A percentile compares a stretch with the other conserved stretches of the same genome.
phyloP scores from a whole-genome alignment of 164 flowering plant genomes.

The Magnolia officinalis region DNA sequence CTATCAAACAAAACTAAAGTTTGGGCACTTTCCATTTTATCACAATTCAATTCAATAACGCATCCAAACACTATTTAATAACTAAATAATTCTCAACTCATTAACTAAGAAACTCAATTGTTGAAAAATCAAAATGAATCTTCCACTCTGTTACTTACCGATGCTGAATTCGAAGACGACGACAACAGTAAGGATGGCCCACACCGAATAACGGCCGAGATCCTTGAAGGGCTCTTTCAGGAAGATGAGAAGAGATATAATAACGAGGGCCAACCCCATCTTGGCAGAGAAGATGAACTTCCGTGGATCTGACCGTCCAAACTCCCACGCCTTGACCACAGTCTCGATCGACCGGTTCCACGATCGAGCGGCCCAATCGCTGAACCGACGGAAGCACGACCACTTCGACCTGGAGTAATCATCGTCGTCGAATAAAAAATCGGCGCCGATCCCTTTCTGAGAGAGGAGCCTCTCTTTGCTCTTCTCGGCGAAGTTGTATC shows the following conservation, averaged over 20 bases:
- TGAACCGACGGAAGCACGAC: slow-evolving; percentile 14
- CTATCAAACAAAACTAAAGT: no score
- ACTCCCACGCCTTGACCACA: slow-evolving; percentile 32
- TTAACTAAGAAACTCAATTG: background rate
- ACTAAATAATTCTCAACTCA: background rate
- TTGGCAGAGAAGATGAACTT: slow-evolving; percentile 61
- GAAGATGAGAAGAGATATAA: slow-evolving; percentile 63
- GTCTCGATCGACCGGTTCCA: slow-evolving; percentile 20
- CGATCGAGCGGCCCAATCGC: slow-evolving; percentile 13
- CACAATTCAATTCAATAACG: background rate
- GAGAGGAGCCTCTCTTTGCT: slow-evolving; percentile 29
- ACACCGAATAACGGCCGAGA: slow-evolving; percentile 50
- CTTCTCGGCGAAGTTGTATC: slow-evolving; percentile 27
- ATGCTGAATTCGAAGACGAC: slow-evolving; percentile 84
- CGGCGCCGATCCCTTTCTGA: slow-evolving; percentile 26
- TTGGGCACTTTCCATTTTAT: background rate
- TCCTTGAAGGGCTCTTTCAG: slow-evolving; percentile 52
- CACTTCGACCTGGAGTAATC: slow-evolving; percentile 5
- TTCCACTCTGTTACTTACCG: slow-evolving; percentile 34
- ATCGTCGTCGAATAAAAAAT: slow-evolving; percentile 16
- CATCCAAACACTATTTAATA: background rate
- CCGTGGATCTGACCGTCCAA: slow-evolving; percentile 66
- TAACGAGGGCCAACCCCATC: slow-evolving; percentile 61
- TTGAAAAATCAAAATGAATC: background rate
- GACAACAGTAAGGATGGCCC: slow-evolving; percentile 86